Evolutionary conservation across 2,329 filamentous ascomycete species (phyloP).

Genomic region (Capronia coronata): DNA sequence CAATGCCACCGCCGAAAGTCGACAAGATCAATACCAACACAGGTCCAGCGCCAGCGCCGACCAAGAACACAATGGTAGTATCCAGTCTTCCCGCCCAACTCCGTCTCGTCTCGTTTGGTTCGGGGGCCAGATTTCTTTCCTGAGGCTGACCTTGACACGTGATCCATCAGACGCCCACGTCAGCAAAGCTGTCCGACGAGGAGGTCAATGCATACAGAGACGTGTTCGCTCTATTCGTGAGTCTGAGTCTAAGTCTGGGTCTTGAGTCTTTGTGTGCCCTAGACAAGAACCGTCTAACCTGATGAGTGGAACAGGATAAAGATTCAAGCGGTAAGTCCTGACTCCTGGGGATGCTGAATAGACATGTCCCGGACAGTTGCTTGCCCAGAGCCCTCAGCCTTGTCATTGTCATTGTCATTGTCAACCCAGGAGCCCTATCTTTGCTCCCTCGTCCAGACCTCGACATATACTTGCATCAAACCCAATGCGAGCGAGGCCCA

Average conservation of each 20-base stretch:
- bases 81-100: neutral
- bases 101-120: neutral
- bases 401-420: neutral
- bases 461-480: too few relatives aligned
- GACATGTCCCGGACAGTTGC: too few relatives aligned
- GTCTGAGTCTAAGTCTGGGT: conserved; percentile 8
- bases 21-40: conserved; percentile 4
- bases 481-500: too few relatives aligned
- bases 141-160: conserved; percentile 11
- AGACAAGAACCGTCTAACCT: too few relatives aligned
- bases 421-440: too few relatives aligned
- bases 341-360: too few relatives aligned
- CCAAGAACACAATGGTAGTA: conserved; percentile 17
- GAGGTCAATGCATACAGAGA: conserved; percentile 30
- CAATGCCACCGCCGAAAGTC: conserved; percentile 1
- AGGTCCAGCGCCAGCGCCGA: neutral
- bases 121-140: too few relatives aligned
- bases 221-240: conserved; percentile 32
- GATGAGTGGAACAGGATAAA: conserved; percentile 32
- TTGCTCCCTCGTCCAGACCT: too few relatives aligned
- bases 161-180: conserved; percentile 15
- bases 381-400: conserved; percentile 1
- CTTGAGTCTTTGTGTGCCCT: too few relatives aligned
- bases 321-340: conserved; percentile 32
- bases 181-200: conserved; percentile 24